phyloP scores from a whole-genome alignment of 441 rosid genomes.

The Dalechampia spathulata region DNA sequence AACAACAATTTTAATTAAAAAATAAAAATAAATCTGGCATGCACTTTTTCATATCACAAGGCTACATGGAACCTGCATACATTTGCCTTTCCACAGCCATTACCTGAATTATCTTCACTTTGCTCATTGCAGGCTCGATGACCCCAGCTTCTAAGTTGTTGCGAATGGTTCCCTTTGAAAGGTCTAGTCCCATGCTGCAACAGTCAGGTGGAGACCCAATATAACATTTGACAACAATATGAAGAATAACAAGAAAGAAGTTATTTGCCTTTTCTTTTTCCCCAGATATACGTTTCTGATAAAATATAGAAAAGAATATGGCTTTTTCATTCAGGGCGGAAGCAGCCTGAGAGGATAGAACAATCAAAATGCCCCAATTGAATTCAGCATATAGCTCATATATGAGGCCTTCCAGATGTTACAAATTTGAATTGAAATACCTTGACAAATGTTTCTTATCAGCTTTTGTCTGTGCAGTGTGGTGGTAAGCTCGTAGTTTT shows the following conservation, averaged over 20 bases:
- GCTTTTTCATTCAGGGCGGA: background rate
- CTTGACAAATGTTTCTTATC: conserved; percentile 90
- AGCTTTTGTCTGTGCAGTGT: conserved; percentile 92
- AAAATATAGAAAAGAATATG: background rate
- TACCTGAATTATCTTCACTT: conserved; percentile 99
- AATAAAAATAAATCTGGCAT: too few relatives aligned
- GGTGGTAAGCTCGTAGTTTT: conserved; percentile 91
- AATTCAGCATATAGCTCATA: too few relatives aligned
- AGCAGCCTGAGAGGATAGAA: too few relatives aligned
- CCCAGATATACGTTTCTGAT: background rate
- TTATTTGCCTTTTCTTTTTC: background rate
- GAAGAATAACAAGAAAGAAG: background rate
- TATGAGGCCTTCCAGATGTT: too few relatives aligned
- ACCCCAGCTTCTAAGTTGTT: conserved; percentile 72
- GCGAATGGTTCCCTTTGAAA: conserved; percentile 66
- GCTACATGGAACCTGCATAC: too few relatives aligned
- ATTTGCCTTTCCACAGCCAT: background rate
- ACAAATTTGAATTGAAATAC: conserved; percentile 23
- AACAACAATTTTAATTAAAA: too few relatives aligned
- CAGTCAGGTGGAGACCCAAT: background rate
- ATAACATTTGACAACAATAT: background rate
- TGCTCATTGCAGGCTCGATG: conserved; percentile 99
- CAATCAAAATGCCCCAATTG: too few relatives aligned
- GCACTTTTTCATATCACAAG: too few relatives aligned
- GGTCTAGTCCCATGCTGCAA: conserved; percentile 96